Evolutionary conservation across 495 filamentous ascomycete genomes (phyloP).

Genomic region (Lindgomyces ingoldianus): DNA sequence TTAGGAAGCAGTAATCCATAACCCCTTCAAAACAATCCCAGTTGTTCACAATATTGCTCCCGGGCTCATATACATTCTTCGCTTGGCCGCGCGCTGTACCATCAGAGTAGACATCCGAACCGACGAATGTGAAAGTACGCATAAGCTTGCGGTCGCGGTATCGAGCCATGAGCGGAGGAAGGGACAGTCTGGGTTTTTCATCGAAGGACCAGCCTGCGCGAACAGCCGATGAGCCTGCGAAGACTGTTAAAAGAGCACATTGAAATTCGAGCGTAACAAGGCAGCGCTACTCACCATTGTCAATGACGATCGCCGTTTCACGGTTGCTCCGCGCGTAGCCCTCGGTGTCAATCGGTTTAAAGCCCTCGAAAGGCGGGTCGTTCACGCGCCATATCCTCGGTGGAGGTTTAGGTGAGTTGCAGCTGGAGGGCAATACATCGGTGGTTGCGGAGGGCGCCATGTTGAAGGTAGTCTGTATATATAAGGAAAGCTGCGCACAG

Average conservation of each 20-base stretch:
- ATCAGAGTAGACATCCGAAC: conserved; percentile 88
- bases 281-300: conserved; percentile 72
- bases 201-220: conserved; percentile 97
- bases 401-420: conserved; percentile 52
- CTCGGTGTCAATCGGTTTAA: conserved; percentile 63
- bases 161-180: conserved; percentile 88
- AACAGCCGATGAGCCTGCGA: conserved; percentile 76
- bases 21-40: conserved; percentile 97
- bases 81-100: conserved; percentile 89
- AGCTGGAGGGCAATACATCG: conserved; percentile 33
- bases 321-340: conserved; percentile 55
- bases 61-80: conserved; percentile 86
- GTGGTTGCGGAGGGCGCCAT: conserved; percentile 35
- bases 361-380: conserved; percentile 79
- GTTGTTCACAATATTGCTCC: conserved; percentile 87
- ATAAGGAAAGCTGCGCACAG: conserved; percentile 2
- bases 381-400: conserved; percentile 56
- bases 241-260: no score
- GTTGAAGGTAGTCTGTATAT: conserved; percentile 7
- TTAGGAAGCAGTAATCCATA: conserved; percentile 88
- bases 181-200: conserved; percentile 68
- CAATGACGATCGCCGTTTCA: conserved; percentile 85
- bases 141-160: conserved; percentile 91
- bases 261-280: no score
- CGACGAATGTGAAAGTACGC: conserved; percentile 86